Base-by-base conservation (phyloP, 805 yeast genomes). In the Metschnikowia orientalis region DNA sequence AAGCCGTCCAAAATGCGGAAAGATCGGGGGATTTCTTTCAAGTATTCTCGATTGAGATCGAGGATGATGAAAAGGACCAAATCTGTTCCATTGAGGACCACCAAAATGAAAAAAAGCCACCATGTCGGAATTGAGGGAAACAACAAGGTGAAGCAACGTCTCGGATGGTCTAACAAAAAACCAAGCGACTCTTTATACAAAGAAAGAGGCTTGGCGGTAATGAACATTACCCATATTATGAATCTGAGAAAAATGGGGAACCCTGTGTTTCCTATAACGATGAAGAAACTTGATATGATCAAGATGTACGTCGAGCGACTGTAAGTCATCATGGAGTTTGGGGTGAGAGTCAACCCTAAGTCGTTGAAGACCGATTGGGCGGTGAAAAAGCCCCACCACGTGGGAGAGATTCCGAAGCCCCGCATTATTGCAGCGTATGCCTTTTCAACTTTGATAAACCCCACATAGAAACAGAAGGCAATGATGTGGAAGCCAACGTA, bases 361-460 rank as follows among this genome's bases (percentile, higher is more conserved):
- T 92, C 95, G 51, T 82, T 82, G 54, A 90, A 92, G 1, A 83
- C 61, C 11, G 95, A 79, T 54, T 76, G 77, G 1, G 86, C 73
- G 0, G 92, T 80, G 59, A 88, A 90, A 40, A 87, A 75, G 0
- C 84, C 95, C 95, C 97, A 90, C 97, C 97, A 88, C 0, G 83
- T 69, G 0, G 95, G 84, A 0, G 79, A 61, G 3, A 84, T 65
- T 9, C 92, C 95, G 45, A 69, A 69, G 0, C 44, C 60, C 30
- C 71, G 56, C 9, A 86, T 59, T 8, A 63, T 51, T 0, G 51
- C 47, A 12, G 56, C 56, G 45, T 79, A 81, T 2, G 61, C 41
- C 1, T 58, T 48, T 17, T 62, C 63, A 0, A 55, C 46, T 8
- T 44, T 28, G 20, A 53, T 46, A 80, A 86, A 92, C 1, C 85